A percentile compares a stretch with the other conserved stretches of the same genome.
Conservation (phyloP, 176 grass and related monocot species). For the Neostapfia colusana region DNA sequence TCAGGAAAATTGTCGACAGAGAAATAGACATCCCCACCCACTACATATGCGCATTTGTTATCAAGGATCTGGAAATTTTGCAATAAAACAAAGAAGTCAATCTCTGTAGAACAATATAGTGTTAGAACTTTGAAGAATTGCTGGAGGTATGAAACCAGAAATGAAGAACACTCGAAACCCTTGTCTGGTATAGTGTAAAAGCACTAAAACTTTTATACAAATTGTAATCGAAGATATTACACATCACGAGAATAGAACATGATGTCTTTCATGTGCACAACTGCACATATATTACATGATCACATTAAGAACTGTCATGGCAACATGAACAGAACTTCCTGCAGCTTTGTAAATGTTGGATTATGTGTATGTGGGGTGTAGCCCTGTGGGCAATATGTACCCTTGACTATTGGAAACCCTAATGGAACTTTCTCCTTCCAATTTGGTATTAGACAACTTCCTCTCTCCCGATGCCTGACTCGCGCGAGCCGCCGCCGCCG, state of each 20-base stretch:
- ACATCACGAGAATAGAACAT: not conserved
- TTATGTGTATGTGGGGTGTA: too few species aligned
- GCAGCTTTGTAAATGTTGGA: not conserved
- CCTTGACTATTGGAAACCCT: too few species aligned
- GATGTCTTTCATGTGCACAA: not conserved
- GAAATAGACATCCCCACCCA: conserved; percentile 88
- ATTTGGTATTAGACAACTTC: too few species aligned
- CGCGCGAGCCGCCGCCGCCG: too few species aligned
- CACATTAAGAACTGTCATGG: not conserved
- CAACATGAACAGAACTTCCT: not conserved
- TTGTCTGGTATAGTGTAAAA: not conserved
- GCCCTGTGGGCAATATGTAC: too few species aligned
- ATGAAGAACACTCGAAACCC: not conserved
- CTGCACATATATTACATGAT: not conserved
- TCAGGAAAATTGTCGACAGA: conserved; percentile 79
- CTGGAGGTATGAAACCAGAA: not conserved
- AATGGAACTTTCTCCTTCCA: too few species aligned
- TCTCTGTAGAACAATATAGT: not conserved
- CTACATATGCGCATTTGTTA: conserved; percentile 78
- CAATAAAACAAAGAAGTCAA: conserved; percentile 20
- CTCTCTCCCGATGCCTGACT: too few species aligned
- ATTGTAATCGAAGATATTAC: not conserved
- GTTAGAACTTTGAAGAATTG: conserved; percentile 2
- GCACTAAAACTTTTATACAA: not conserved
- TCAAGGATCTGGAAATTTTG: conserved; percentile 66